Evolutionary conservation across 257 asterid species (phyloP).

Genomic region (Capsicum baccatum): DNA sequence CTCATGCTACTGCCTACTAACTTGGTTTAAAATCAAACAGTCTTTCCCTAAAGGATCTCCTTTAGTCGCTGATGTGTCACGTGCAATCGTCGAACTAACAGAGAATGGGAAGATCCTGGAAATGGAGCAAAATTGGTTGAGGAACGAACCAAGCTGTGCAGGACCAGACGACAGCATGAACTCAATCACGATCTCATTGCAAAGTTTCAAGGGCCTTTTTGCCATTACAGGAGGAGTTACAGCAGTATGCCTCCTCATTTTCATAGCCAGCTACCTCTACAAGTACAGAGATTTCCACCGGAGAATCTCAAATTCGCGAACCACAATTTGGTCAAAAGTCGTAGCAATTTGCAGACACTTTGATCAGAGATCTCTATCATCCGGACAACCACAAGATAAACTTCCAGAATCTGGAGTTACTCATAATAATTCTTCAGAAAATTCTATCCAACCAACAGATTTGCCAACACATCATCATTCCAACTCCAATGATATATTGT

Average conservation of each 20-base stretch:
- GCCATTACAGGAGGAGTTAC: constrained; percentile 38
- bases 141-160: constrained; percentile 6
- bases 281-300: constrained; percentile 38
- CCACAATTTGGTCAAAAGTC: constrained; percentile 38
- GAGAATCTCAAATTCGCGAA: constrained; percentile 34
- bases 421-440: constrained; percentile 6
- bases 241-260: constrained; percentile 33
- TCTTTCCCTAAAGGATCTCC: constrained; percentile 24
- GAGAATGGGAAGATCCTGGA: constrained; percentile 27
- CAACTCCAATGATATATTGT: neutral
- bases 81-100: constrained; percentile 23
- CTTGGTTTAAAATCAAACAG: neutral
- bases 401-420: constrained; percentile 24
- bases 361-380: constrained; percentile 40
- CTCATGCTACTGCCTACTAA: neutral
- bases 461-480: neutral
- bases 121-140: constrained; percentile 18
- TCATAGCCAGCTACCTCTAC: constrained; percentile 38
- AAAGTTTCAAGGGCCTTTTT: constrained; percentile 28
- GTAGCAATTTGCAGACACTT: constrained; percentile 41
- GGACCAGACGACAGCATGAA: neutral
- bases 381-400: constrained; percentile 6
- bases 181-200: constrained; percentile 6
- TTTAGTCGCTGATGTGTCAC: constrained; percentile 30
- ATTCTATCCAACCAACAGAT: neutral